Base-by-base conservation (phyloP, 2,329 filamentous ascomycete species). In the Penicillium sp. region DNA sequence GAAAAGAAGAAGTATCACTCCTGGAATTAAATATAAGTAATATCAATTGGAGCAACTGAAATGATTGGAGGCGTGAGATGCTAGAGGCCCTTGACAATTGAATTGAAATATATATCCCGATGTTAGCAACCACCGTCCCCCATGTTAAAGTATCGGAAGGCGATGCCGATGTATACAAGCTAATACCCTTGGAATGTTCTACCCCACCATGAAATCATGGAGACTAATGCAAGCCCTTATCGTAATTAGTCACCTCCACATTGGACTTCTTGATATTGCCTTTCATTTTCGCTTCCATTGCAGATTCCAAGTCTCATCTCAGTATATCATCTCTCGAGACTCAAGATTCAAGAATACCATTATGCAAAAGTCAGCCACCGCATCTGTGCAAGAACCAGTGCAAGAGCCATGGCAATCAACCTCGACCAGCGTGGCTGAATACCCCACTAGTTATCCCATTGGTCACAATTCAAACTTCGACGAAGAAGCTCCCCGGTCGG, bases 401-500 rank as follows among this genome's bases (percentile, higher is more conserved):
- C 54, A 39, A 41, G 21, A 53, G 23, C 49, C 55, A 57, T 56
- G 48, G 48, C 53, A 56, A 45, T 48, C 49, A 1, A n/a, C 36
- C 12, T n/a, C 41, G 12, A 29, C 49, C 21, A 53, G 42, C 6
- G 35, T 47, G 10, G 8, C 31, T 13, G 23, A 44, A 25, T n/a
- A 23, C 8, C 23, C 29, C 2, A 15, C 36, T 5, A 12, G 15
- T 42, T 17, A 36, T 15, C 42, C 53, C n/a, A 15, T 43, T 1
- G 9, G 19, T 13, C 49, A 38, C 8, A 48, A 29, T 7, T 2
- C 43, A 21, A 53, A 31, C 19, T 41, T 47, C 29, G 57, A 66
- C 31, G 58, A 64, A 48, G 57, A 60, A 53, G 57, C 43, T 6
- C 63, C 65, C 6, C 59, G 45, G 23, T 60, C 63, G 4, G 62